Percentiles rank a stretch among this genome's conserved stretches.
These are phyloP conservation scores for Papiliotrema nemorosa DNA, from an alignment of 1,284 basidiomycete genomes.

Conservation along the genomic window DNA sequence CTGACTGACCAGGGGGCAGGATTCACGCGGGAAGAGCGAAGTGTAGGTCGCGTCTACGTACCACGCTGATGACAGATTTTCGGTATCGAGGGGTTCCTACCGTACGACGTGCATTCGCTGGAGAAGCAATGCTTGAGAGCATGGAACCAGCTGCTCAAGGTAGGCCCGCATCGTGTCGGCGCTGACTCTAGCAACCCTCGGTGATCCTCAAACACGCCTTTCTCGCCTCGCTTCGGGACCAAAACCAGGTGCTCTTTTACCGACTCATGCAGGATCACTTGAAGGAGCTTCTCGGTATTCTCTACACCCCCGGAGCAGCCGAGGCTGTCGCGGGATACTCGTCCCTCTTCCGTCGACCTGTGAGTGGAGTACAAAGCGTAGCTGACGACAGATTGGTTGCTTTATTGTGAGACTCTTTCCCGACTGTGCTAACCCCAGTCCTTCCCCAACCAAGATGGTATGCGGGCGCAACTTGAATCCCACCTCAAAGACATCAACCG, in stretches of 20 bases:
- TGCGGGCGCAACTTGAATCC: slow-evolving; percentile 55
- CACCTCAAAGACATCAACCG: slow-evolving; percentile 48
- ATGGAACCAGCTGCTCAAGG: slow-evolving; percentile 58
- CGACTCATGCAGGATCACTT: slow-evolving; percentile 63
- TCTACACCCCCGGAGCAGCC: slow-evolving; percentile 58
- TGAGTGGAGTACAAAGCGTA: slow-evolving; percentile 54
- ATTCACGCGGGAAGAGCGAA: slow-evolving; percentile 66
- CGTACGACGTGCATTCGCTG: slow-evolving; percentile 67
- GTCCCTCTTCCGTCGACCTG: slow-evolving; percentile 69
- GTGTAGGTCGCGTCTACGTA: no score
- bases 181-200: slow-evolving; percentile 31
- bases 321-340: slow-evolving; percentile 68
- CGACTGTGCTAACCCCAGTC: slow-evolving; percentile 31
- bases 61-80: no score
- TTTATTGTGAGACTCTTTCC: slow-evolving; percentile 31
- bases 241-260: slow-evolving; percentile 70
- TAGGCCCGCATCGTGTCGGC: slow-evolving; percentile 11
- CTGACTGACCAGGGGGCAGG: slow-evolving; percentile 56
- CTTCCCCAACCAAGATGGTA: slow-evolving; percentile 62
- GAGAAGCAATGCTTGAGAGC: slow-evolving; percentile 68
- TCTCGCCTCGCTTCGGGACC: slow-evolving; percentile 54
- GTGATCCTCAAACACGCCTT: slow-evolving; percentile 51
- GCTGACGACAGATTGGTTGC: slow-evolving; percentile 22
- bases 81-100: slow-evolving; percentile 71
- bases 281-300: slow-evolving; percentile 68